Evolutionary conservation across 192 early-diverging fungal genomes (phyloP).

Genomic region (Backusella psychrophila): DNA sequence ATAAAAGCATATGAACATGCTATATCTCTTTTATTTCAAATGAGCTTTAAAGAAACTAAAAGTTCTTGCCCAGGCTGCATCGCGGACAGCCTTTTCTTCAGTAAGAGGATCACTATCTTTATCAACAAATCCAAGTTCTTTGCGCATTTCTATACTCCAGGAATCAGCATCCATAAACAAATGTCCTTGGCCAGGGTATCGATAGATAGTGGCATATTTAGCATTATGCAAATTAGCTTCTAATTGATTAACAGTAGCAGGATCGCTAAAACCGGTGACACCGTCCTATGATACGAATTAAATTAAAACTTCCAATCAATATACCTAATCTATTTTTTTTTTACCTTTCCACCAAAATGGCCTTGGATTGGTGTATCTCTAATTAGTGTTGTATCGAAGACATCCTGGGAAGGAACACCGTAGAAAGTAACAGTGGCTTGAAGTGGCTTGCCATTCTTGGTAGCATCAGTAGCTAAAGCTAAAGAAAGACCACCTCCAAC

Average conservation of each 20-base stretch:
- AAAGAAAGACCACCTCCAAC: slow-evolving; percentile 46
- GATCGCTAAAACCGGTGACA: slow-evolving; percentile 27
- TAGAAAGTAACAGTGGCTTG: slow-evolving; percentile 35
- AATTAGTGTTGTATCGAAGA: slow-evolving; percentile 18
- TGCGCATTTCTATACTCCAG: slow-evolving; percentile 22
- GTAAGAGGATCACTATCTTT: slow-evolving; percentile 5
- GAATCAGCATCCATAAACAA: slow-evolving; percentile 30
- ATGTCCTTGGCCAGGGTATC: slow-evolving; percentile 28
- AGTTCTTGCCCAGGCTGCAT: slow-evolving; percentile 24
- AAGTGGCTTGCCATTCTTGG: slow-evolving; percentile 13
- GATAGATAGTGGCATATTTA: slow-evolving; percentile 20
- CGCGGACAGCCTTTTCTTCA: slow-evolving; percentile 13
- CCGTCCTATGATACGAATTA: slow-evolving; percentile 6
- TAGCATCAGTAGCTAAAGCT: slow-evolving; percentile 37
- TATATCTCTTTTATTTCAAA: background rate
- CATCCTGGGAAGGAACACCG: slow-evolving; percentile 27
- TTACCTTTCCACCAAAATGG: slow-evolving; percentile 27
- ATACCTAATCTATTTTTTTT: background rate
- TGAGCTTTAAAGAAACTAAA: slow-evolving; percentile 16
- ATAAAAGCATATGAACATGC: background rate
- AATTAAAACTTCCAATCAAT: background rate
- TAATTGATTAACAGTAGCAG: slow-evolving; percentile 8
- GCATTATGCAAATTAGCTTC: slow-evolving; percentile 12
- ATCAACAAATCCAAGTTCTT: slow-evolving; percentile 23
- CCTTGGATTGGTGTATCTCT: slow-evolving; percentile 28